Base-by-base conservation (phyloP, 768 basidiomycete species). In the Gyrodon lividus region DNA sequence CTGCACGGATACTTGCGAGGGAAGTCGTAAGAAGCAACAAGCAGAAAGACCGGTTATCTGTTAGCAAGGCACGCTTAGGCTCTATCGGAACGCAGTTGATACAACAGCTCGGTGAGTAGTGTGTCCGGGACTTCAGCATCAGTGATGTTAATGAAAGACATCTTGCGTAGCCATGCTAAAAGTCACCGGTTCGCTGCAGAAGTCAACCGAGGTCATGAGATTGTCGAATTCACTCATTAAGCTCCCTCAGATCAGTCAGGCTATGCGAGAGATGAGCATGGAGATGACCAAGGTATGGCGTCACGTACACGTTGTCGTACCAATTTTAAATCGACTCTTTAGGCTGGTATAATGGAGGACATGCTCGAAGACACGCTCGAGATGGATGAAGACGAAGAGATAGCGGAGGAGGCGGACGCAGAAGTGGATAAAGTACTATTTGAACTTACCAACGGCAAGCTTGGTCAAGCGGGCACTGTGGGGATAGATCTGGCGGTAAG, bases 141-240 rank as follows among this genome's bases (percentile, higher is more conserved):
- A 4, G 12, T 23, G 14, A 28, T 52, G 34, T 55, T 22, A 22
- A 41, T 44, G 24, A 43, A 30, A 33, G 44, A 43, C 53, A 38
- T 26, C 45, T 16, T 37, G 33, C 31, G 24, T 59, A 98, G 97
- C 97, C 0, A 89, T 98, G 87, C 71, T 86, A 56, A 99, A 98
- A 74, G 92, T 98, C 35, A 98, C 97, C 8, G 97, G 97, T n/a
- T 83, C 95, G 6, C 75, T 99, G 55, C 96, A 98, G 72, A 97
- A 94, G 70, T 97, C 94, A 6, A 94, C 96, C 1, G 95, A 98
- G 68, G 98, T 98, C 55, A 98, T 99, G 95, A 98, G 89, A 72
- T 77, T 95, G 37, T 95, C 94, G n/a, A 98, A 96, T 72, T 74
- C 87, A 23, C 79, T 98, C 42, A 76, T 98, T 58, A 94, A 86